Evolutionary conservation across 75 land plant species (phyloP).

Genomic region (Selaginella moellendorffii): DNA sequence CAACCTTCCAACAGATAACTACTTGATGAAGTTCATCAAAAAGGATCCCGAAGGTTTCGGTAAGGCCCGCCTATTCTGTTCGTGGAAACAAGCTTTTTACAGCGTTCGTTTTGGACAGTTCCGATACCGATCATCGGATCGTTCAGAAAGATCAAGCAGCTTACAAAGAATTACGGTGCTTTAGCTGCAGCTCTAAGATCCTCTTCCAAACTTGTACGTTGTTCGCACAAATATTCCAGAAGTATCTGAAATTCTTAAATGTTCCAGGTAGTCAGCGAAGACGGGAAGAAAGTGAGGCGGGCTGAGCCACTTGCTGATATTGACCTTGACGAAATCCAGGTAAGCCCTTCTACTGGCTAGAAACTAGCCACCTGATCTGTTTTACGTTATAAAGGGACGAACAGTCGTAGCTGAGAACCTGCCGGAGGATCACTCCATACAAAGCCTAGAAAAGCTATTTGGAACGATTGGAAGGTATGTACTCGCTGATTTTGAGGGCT

Average conservation of each 20-base stretch:
- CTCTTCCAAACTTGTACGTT: constrained; percentile 56
- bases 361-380: neutral
- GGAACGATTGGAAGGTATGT: constrained; percentile 56
- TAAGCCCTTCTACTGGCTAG: constrained; percentile 7
- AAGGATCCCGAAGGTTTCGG: constrained; percentile 80
- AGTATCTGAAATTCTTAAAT: neutral
- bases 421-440: constrained; percentile 52
- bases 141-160: constrained; percentile 61
- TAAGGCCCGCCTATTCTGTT: constrained; percentile 21
- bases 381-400: constrained; percentile 28
- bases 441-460: constrained; percentile 46
- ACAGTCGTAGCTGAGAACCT: constrained; percentile 77
- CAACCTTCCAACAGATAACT: constrained; percentile 70
- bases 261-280: constrained; percentile 63
- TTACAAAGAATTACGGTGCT: constrained; percentile 31
- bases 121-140: constrained; percentile 64
- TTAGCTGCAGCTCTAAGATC: constrained; percentile 52
- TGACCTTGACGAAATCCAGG: constrained; percentile 88
- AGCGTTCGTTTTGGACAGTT: constrained; percentile 33
- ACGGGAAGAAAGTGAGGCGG: constrained; percentile 70
- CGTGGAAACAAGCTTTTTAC: neutral
- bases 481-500: neutral
- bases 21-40: constrained; percentile 50
- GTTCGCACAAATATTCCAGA: neutral
- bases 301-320: constrained; percentile 48